Evolutionary conservation across 345 rosid genomes (phyloP).

Genomic region (Abelmoschus esculentus): DNA sequence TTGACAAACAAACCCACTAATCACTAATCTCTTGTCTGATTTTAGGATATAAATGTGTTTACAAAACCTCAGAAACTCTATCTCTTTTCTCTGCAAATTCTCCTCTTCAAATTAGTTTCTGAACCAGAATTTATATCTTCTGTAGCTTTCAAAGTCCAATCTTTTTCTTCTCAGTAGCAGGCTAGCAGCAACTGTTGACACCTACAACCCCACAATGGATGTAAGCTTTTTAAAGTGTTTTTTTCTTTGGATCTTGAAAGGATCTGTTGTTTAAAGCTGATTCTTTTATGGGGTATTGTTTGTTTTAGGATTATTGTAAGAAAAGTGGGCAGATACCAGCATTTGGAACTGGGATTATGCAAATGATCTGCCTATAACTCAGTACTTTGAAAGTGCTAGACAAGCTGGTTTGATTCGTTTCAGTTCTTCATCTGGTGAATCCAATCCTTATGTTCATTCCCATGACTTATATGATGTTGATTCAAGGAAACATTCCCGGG

Average conservation of each 20-base stretch:
- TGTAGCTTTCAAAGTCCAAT: background rate
- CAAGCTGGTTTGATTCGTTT: constrained; percentile 74
- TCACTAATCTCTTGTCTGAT: background rate
- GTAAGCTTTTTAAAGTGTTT: constrained; percentile 10
- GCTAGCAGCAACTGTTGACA: too few relatives aligned
- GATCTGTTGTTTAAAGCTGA: constrained; percentile 5
- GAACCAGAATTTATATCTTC: constrained; percentile 15
- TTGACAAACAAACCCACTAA: background rate
- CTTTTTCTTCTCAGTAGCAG: background rate
- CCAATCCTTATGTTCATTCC: constrained; percentile 19
- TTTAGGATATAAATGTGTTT: background rate
- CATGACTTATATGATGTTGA: constrained; percentile 24
- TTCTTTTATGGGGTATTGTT: background rate
- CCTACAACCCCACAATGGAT: constrained; percentile 12
- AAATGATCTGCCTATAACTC: constrained; percentile 82
- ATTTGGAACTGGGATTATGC: constrained; percentile 91
- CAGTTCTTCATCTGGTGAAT: constrained; percentile 63
- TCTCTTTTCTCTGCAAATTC: constrained; percentile 23
- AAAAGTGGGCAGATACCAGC: constrained; percentile 81
- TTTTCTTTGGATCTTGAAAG: background rate
- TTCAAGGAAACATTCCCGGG: constrained; percentile 18
- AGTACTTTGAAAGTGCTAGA: constrained; percentile 83
- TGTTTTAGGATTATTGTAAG: constrained; percentile 27
- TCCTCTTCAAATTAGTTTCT: constrained; percentile 14
- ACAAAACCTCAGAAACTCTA: constrained; percentile 8